Evolutionary conservation across 495 filamentous ascomycete genomes (phyloP).

Genomic region (Collariella sp.): DNA sequence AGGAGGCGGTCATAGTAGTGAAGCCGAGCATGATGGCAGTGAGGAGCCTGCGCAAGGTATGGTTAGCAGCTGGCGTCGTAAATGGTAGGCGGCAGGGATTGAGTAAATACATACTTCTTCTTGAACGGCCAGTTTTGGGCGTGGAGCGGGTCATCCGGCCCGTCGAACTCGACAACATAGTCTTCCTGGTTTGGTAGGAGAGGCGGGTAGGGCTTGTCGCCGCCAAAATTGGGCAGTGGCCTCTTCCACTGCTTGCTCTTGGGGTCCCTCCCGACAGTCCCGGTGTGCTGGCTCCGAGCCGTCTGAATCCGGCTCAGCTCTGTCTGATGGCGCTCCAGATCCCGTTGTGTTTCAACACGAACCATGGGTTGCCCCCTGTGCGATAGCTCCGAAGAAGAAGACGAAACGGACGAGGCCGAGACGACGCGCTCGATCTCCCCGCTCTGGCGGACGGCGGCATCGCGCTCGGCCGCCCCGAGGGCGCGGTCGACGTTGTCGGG

Average conservation of each 20-base stretch:
- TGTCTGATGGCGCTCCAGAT: conserved; percentile 66
- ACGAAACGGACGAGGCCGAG: conserved; percentile 43
- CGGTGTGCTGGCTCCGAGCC: conserved; percentile 61
- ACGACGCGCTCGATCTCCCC: conserved; percentile 44
- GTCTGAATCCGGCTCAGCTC: conserved; percentile 71
- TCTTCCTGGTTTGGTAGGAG: conserved; percentile 62
- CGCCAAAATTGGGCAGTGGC: conserved; percentile 55
- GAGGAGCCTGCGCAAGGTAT: conserved; percentile 37
- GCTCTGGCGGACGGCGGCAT: conserved; percentile 26
- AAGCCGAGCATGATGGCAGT: conserved; percentile 68
- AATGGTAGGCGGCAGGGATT: neutral
- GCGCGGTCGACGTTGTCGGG: conserved; percentile 47
- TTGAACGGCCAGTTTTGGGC: conserved; percentile 73
- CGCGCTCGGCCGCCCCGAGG: conserved; percentile 41
- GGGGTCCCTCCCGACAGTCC: conserved; percentile 56
- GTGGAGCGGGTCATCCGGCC: conserved; percentile 68
- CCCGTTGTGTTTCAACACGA: conserved; percentile 53
- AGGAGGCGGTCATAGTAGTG: conserved; percentile 67
- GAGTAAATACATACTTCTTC: conserved; percentile 56
- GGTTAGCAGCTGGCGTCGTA: conserved; percentile 13
- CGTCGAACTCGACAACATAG: conserved; percentile 83
- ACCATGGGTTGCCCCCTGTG: conserved; percentile 36
- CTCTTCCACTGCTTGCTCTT: conserved; percentile 43
- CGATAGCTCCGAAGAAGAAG: conserved; percentile 26
- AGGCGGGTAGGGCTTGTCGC: conserved; percentile 71